These are phyloP conservation scores for Cryphonectria nitschkei DNA, from an alignment of 2,329 filamentous ascomycete species.

Conservation along the genomic window DNA sequence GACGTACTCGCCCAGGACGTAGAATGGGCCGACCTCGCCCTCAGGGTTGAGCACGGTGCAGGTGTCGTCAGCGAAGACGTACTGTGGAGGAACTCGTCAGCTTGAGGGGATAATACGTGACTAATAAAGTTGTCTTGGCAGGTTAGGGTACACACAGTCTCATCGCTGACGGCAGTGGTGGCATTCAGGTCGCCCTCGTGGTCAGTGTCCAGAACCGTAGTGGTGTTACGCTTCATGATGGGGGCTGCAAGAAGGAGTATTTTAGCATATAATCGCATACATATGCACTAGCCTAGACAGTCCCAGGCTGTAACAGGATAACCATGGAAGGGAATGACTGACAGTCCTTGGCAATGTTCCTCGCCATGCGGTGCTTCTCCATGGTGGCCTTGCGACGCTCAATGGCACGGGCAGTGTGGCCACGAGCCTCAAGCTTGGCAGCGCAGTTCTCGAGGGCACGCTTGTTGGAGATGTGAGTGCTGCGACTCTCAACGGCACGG, in stretches of 20 bases:
- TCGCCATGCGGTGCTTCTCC: conserved; percentile 13
- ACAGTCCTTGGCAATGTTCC: conserved; percentile 16
- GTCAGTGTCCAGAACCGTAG: conserved; percentile 14
- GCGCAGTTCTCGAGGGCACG: conserved; percentile 22
- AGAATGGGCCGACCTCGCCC: conserved; percentile 43
- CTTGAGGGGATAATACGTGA: background rate
- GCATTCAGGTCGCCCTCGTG: conserved; percentile 16
- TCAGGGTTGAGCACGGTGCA: conserved; percentile 37
- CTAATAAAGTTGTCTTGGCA: background rate
- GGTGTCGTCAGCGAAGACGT: conserved; percentile 15
- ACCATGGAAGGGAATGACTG: background rate
- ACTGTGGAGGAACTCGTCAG: conserved; percentile 5
- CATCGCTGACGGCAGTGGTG: conserved; percentile 1
- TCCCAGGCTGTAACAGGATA: background rate
- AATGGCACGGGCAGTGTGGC: conserved; percentile 16
- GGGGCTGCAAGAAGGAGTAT: background rate
- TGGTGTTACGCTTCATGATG: conserved; percentile 17
- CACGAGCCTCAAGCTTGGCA: conserved; percentile 24
- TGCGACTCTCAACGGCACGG: conserved; percentile 7
- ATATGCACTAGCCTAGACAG: background rate
- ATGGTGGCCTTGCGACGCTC: conserved; percentile 20
- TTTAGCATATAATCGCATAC: background rate
- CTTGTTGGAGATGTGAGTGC: background rate
- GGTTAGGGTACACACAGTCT: background rate
- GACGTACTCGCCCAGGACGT: conserved; percentile 38